Evolutionary conservation across 441 rosid genomes (phyloP), one percentile per base, ranked within the genome.

Genomic region (Populus hybrid): DNA sequence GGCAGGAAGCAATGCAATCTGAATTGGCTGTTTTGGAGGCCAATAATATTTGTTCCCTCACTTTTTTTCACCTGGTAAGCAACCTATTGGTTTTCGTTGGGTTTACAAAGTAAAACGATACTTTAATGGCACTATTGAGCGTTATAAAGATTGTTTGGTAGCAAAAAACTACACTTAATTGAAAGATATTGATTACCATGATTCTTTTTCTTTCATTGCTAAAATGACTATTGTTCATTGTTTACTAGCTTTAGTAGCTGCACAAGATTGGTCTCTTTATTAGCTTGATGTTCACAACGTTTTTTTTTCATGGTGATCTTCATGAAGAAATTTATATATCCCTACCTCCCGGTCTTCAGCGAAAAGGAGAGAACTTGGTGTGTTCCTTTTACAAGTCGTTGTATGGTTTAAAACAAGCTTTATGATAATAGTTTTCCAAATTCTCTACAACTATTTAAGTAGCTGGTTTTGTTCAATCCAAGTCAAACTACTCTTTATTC

Each of bases 51-150:
- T 35, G 38, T 7, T 5, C 68, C 14, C 11, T 53, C 65, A 16
- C n/a, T 23, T 40, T 50, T 0, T 53, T 53, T 35, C 40, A 10
- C 64, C 28, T 8, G 2, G 40, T 1, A 63, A 77, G 11, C 31
- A 63, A 7, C 16, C 26, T 5, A 77, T 71, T 71, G 71, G 65
- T n/a, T 76, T 38, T 59, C 56, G 26, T 9, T 76, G 26, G 74
- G 56, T 69, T 7, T 76, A 76, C 14, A 69, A 69, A 24, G 69
- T 76, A 5, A 76, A 76, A 24, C 8, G 4, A 0, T 1, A 76
- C 9, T 76, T 12, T 0, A 20, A 76, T 76, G 74, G 69, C 1
- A 11, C 61, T 1, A 23, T 59, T 24, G 1, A 76, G 14, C 6
- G 7, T 50, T 16, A 16, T 16, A 50, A 50, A 50, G 59, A 7